phyloP scores from a whole-genome alignment of 2,329 filamentous ascomycete genomes.

The Exophiala lecanii-corni region DNA sequence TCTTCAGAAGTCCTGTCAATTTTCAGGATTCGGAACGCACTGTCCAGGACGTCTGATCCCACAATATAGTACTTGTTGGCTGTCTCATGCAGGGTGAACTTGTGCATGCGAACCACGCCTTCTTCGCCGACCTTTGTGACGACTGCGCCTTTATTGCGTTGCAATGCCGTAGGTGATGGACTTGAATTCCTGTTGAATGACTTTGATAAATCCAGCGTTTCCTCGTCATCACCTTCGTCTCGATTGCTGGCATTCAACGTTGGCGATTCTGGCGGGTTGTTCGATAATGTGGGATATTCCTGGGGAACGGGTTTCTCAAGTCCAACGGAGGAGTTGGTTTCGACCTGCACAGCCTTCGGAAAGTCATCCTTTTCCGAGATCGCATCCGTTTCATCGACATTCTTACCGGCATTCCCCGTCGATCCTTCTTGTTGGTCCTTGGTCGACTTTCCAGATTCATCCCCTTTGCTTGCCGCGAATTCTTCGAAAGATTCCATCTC shows the following conservation, averaged over 20 bases:
- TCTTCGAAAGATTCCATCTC: conserved; percentile 22
- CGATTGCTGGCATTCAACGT: conserved; percentile 32
- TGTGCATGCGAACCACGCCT: conserved; percentile 69
- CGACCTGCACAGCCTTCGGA: conserved; percentile 5
- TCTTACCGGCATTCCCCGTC: too few relatives aligned
- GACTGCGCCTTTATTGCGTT: conserved; percentile 35
- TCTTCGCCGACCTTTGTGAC: conserved; percentile 37
- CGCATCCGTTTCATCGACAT: too few relatives aligned
- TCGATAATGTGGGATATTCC: conserved; percentile 26
- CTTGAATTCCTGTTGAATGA: conserved; percentile 41
- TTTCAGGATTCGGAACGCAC: conserved; percentile 84
- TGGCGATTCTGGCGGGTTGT: conserved; percentile 31
- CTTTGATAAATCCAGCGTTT: conserved; percentile 41
- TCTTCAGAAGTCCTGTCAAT: conserved; percentile 83
- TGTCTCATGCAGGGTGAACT: conserved; percentile 96
- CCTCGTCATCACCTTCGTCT: conserved; percentile 38
- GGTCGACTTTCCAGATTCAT: not conserved
- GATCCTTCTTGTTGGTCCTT: too few relatives aligned
- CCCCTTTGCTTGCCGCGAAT: conserved; percentile 12
- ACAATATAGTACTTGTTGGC: conserved; percentile 90
- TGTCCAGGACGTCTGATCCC: conserved; percentile 84
- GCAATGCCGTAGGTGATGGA: conserved; percentile 33
- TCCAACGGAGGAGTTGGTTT: conserved; percentile 6
- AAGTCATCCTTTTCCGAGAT: too few relatives aligned
- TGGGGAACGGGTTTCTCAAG: conserved; percentile 14